A percentile compares a stretch with the other conserved stretches of the same genome.
Conservation (phyloP, 2,329 filamentous ascomycete genomes). For the Endoconidiophora laricicola region DNA sequence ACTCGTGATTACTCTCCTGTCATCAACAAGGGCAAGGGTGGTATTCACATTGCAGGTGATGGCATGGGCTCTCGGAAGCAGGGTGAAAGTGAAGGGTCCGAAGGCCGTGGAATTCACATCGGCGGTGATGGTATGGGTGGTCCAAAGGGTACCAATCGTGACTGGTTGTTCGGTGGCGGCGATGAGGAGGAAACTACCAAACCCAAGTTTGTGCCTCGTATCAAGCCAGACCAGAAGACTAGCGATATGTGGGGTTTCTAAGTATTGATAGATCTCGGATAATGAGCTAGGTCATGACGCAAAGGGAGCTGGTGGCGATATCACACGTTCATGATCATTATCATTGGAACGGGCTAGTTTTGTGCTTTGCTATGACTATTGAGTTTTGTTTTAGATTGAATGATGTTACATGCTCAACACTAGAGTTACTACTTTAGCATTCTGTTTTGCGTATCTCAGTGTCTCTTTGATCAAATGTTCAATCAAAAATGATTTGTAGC, state of each 20-base stretch:
- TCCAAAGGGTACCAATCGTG: slow-evolving; percentile 33
- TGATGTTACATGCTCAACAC: background rate
- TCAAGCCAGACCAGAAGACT: slow-evolving; percentile 24
- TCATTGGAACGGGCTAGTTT: too few relatives aligned
- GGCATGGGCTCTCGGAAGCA: slow-evolving; percentile 40
- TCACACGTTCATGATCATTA: too few relatives aligned
- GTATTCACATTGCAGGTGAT: slow-evolving; percentile 28
- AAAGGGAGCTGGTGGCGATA: too few relatives aligned
- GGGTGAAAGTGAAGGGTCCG: slow-evolving; percentile 16
- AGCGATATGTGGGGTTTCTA: slow-evolving; percentile 32
- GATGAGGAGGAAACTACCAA: slow-evolving; percentile 24
- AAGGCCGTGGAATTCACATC: slow-evolving; percentile 26
- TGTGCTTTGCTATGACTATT: background rate
- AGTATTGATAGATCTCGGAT: slow-evolving; percentile 8
- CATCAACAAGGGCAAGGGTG: slow-evolving; percentile 12
- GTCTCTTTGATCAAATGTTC: too few relatives aligned
- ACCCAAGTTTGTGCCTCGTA: slow-evolving; percentile 17
- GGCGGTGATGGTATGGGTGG: slow-evolving; percentile 52
- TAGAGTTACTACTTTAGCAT: too few relatives aligned
- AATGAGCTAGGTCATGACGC: background rate
- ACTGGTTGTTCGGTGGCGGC: slow-evolving; percentile 42
- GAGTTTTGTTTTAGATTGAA: background rate
- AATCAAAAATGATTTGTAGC: background rate
- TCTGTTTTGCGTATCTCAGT: too few relatives aligned
- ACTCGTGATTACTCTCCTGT: slow-evolving; percentile 37